Conservation (phyloP, 1,284 basidiomycete species). For the Rhodotorula sp. region DNA sequence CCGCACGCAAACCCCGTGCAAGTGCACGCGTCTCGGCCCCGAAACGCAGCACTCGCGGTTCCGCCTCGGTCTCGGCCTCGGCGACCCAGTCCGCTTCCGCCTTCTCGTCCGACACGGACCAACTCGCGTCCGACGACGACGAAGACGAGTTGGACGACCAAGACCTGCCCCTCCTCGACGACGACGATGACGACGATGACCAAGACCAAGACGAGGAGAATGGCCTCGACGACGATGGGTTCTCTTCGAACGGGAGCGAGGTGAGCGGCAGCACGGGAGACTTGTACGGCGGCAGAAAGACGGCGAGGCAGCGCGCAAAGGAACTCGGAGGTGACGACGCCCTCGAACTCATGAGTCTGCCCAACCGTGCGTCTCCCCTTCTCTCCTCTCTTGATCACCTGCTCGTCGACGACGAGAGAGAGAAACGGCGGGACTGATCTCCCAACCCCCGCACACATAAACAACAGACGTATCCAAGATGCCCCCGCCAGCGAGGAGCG, state of each 20-base stretch:
- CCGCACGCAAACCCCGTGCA: background rate
- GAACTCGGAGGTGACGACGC: conserved; percentile 38
- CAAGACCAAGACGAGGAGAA: background rate
- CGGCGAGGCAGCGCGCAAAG: conserved; percentile 38
- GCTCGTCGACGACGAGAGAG: background rate
- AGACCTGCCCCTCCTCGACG: conserved; percentile 4
- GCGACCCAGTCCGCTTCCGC: background rate
- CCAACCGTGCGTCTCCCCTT: conserved; percentile 9
- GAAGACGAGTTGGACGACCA: conserved; percentile 3
- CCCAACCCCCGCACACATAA: background rate
- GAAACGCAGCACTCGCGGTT: background rate
- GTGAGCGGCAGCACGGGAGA: conserved; percentile 14
- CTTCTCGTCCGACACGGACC: conserved; percentile 4
- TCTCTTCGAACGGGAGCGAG: background rate
- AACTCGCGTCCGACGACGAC: background rate
- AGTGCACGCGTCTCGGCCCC: background rate
- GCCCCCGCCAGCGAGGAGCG: conserved; percentile 12
- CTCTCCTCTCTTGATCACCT: background rate
- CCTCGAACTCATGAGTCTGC: conserved; percentile 32
- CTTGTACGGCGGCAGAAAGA: conserved; percentile 31
- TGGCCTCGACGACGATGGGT: background rate
- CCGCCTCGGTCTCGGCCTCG: background rate
- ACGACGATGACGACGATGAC: background rate
- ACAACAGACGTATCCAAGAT: conserved; percentile 7
- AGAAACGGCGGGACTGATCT: background rate